A percentile compares a stretch with the other conserved stretches of the same genome.
phyloP scores from a whole-genome alignment of 2,329 filamentous ascomycete genomes.

The Pseudogymnoascus sp. region DNA sequence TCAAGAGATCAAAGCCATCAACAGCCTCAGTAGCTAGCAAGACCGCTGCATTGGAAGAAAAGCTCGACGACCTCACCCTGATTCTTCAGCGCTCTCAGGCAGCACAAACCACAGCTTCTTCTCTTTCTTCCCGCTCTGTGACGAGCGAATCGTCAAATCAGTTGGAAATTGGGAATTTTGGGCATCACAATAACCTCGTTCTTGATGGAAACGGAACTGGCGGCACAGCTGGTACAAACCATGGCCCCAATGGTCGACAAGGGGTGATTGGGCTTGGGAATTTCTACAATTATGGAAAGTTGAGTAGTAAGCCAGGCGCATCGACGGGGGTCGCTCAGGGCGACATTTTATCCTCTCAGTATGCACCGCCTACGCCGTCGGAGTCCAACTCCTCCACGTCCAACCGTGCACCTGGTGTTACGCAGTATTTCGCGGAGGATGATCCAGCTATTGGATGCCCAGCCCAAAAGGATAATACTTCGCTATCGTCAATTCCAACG shows the following conservation, averaged over 20 bases:
- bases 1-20: slow-evolving; percentile 12
- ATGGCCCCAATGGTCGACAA: background rate
- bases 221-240: background rate
- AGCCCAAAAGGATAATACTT: background rate
- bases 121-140: background rate
- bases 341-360: background rate
- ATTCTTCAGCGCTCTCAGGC: slow-evolving; percentile 15
- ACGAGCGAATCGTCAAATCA: background rate
- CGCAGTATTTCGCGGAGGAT: background rate
- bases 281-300: background rate
- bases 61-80: slow-evolving; percentile 16
- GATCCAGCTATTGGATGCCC: background rate
- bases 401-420: background rate
- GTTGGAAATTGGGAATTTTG: background rate
- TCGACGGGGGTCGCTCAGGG: background rate
- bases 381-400: background rate
- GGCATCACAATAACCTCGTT: background rate
- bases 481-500: background rate
- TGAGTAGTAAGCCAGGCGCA: background rate
- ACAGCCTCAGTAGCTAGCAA: slow-evolving; percentile 7
- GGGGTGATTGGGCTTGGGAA: background rate
- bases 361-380: background rate
- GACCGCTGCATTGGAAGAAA: slow-evolving; percentile 17
- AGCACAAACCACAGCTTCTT: background rate
- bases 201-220: background rate